These are phyloP conservation scores for Talaromyces pinophilus DNA, from an alignment of 2,329 filamentous ascomycete genomes.

Conservation along the genomic window DNA sequence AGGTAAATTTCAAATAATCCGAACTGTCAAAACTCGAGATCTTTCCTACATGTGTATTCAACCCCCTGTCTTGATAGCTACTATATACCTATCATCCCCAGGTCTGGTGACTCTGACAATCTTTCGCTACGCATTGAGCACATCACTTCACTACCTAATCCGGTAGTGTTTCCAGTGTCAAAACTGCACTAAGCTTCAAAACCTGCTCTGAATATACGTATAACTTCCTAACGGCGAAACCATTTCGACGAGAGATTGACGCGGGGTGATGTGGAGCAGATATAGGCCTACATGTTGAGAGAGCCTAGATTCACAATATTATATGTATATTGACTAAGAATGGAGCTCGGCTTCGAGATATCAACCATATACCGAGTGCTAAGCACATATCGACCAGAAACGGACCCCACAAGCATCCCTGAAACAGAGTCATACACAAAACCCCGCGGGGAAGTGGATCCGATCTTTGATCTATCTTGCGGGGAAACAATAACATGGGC, in stretches of 20 bases:
- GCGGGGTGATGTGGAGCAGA: neutral
- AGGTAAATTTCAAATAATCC: too few species aligned
- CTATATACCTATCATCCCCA: neutral
- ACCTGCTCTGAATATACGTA: neutral
- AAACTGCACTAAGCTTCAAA: neutral
- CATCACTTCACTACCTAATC: neutral
- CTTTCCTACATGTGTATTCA: neutral
- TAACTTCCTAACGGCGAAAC: neutral
- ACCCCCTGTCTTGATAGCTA: neutral
- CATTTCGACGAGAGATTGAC: neutral
- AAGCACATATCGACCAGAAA: neutral
- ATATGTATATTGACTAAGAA: neutral
- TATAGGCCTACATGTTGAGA: neutral
- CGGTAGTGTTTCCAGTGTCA: neutral
- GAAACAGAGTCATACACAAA: neutral
- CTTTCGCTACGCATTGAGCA: neutral
- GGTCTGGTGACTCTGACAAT: neutral
- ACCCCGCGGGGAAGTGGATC: conserved; percentile 5
- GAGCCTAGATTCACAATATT: neutral
- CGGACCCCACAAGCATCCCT: neutral
- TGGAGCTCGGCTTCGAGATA: neutral
- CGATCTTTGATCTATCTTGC: neutral
- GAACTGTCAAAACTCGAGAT: neutral
- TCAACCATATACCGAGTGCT: neutral
- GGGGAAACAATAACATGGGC: neutral